Evolutionary conservation across 2,329 filamentous ascomycete species (phyloP), one percentile per base, ranked within the genome.

Genomic region (Aspergillus udagawae): DNA sequence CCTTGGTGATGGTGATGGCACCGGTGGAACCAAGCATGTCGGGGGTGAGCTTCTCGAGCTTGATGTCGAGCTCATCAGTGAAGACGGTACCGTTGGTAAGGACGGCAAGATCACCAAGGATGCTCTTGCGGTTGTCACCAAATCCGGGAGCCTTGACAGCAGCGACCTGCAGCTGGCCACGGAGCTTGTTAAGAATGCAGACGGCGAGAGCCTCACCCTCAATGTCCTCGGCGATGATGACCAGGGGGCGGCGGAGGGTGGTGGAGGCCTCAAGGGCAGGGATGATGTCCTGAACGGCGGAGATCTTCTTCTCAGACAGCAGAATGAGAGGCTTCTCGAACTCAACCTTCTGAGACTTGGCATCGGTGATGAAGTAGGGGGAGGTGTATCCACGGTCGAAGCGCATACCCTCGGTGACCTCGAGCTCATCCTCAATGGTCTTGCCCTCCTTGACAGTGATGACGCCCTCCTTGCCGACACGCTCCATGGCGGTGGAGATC

Each of bases 371-470:
- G 85, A 99, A 99, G 88, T 99, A 99, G 68, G 94, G 92, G 27
- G 94, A 99, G 75, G 96, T 93, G 79, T 89, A 99, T 63, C 94
- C 94, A 73, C 94, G 93, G 86, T 99, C 94, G 82, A 99, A 99
- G 79, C 94, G 92, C 94, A 99, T 99, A 76, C 94, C 94, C 88
- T 99, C 94, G 59, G 94, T 99, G 61, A 99, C 88, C 82, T 99
- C 94, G 56, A 99, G 89, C 86, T 99, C 94, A 69, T 99, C 94
- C 71, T 90, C 87, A 74, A 96, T 88, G 60, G 94, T 97, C 89
- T 97, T 99, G 76, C 94, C 94, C 85, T 99, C 94, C 89, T 99
- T 99, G 74, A 97, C 93, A 58, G 94, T 99, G 78, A 99, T 99
- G 73, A 99, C 94, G 83, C 94, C 94, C 83, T 99, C 94, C 86